Conservation (phyloP, 768 basidiomycete genomes). For the Scleroderma bovista region DNA sequence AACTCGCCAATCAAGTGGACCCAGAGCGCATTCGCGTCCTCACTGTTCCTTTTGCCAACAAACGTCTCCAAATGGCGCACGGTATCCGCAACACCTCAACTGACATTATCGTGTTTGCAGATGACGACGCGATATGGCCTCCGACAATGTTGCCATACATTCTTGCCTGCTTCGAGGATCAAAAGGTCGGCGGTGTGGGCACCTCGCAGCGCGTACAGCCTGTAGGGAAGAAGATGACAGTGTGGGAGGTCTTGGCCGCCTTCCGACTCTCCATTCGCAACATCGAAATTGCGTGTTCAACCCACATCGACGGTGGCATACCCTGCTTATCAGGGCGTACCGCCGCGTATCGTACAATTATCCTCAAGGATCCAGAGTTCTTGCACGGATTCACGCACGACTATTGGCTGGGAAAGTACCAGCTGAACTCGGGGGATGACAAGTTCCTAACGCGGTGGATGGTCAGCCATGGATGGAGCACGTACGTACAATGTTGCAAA, state of each 20-base stretch:
- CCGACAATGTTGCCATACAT: conserved; percentile 84
- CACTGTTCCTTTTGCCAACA: conserved; percentile 91
- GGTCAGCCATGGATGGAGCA: conserved; percentile 93
- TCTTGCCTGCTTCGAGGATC: conserved; percentile 91
- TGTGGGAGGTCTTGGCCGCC: conserved; percentile 94
- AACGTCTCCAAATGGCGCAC: conserved; percentile 89
- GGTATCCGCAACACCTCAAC: conserved; percentile 88
- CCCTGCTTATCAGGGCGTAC: conserved; percentile 92
- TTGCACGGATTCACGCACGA: conserved; percentile 91
- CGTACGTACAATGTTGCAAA: conserved; percentile 85
- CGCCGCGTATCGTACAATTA: conserved; percentile 89
- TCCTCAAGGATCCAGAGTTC: conserved; percentile 93
- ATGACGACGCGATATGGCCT: conserved; percentile 96
- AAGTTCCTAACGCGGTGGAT: conserved; percentile 96
- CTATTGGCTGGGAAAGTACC: conserved; percentile 90
- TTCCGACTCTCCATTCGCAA: conserved; percentile 91
- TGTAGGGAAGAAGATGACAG: conserved; percentile 72
- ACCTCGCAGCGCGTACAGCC: conserved; percentile 87
- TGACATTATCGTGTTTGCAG: conserved; percentile 91
- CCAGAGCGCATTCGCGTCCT: conserved; percentile 79
- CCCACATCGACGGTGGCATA: conserved; percentile 89
- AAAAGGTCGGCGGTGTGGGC: conserved; percentile 88
- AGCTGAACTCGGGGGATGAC: conserved; percentile 91
- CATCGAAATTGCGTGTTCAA: conserved; percentile 84
- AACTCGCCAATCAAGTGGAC: conserved; percentile 83